Evolutionary conservation across 2,329 filamentous ascomycete genomes (phyloP), one percentile per base, ranked within the genome.

Genomic region (Venturiaceae sp.): DNA sequence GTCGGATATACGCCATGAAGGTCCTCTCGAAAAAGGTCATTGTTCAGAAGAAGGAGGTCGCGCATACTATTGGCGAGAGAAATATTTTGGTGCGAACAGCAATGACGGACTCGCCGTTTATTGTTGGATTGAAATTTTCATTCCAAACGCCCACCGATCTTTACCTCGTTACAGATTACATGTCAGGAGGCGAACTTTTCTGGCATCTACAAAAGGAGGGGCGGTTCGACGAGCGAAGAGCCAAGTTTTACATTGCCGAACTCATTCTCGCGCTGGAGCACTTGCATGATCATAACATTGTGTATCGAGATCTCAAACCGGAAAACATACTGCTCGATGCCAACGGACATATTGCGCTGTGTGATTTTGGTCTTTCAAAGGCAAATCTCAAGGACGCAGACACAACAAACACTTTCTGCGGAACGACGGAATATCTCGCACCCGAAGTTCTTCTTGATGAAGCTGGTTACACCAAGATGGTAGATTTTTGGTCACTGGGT

Each of bases 11-110:
- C 68, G 94, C 94, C 62, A 99, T 99, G 94, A 99, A 99, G 74
- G 92, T 99, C 1, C 78, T 99, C 33, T 96, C 94, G 55, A 99
- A 99, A 80, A 99, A 99, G 79, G 94, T 99, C 57, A 99, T 99
- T 67, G 94, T 99, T 28, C 94, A 99, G 75, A 99, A 99, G 83
- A 99, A 99, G 75, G 94, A 99, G 72, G 91, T 99, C 54, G 91
- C 92, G 16, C 94, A 99, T 71, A 99, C 94, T 0, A 86, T 99
- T 37, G 94, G 94, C 64, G 94, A 99, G 75, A 84, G 94, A 61
- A 99, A 99, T 69, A 99, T 99, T 64, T 80, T 99, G 53, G 94
- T 99, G 41, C 88, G 94, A 63, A 99, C 94, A 4, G 94, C 94
- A 30, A 97, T 89, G 75, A 86, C 92, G 0, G 91, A 97, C 63